These are phyloP conservation scores for Hylodesmum podocarpum DNA, from an alignment of 306 rosid species.

Conservation along the genomic window DNA sequence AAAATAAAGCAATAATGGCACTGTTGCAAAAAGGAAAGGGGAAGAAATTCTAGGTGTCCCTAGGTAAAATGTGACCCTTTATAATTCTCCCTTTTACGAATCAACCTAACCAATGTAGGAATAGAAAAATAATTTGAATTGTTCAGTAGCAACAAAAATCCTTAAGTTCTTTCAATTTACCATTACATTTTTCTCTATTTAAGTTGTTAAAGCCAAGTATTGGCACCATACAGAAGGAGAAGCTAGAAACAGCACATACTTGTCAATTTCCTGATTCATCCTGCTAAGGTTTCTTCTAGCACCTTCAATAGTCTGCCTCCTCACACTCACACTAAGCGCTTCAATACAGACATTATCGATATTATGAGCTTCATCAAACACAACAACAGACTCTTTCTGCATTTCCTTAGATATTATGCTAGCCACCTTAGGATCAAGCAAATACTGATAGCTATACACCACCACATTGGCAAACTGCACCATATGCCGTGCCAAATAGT, in stretches of 20 bases:
- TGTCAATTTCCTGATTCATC: conserved; percentile 88
- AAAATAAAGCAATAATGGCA: conserved; percentile 18
- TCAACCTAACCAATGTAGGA: neutral
- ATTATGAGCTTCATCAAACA: conserved; percentile 96
- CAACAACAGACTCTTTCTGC: conserved; percentile 94
- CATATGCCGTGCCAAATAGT: conserved; percentile 92
- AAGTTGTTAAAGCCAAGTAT: neutral
- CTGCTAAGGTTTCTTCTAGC: conserved; percentile 82
- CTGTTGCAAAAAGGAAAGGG: conserved; percentile 4
- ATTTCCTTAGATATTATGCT: conserved; percentile 90
- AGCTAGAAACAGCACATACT: conserved; percentile 51
- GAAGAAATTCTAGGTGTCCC: neutral
- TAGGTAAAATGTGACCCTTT: neutral
- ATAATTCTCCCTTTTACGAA: conserved; percentile 12
- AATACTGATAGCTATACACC: conserved; percentile 90
- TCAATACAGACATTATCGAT: conserved; percentile 95
- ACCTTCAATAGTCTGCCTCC: conserved; percentile 96
- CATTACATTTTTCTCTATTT: neutral
- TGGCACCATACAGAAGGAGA: conserved; percentile 16
- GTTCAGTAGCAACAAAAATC: neutral
- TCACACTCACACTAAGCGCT: conserved; percentile 97
- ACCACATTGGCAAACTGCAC: conserved; percentile 92
- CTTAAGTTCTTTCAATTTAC: neutral
- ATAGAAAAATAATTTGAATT: neutral
- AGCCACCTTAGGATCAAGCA: conserved; percentile 97